phyloP scores from a whole-genome alignment of 2,329 filamentous ascomycete species.

The Tolypocladium cylindrosporum region DNA sequence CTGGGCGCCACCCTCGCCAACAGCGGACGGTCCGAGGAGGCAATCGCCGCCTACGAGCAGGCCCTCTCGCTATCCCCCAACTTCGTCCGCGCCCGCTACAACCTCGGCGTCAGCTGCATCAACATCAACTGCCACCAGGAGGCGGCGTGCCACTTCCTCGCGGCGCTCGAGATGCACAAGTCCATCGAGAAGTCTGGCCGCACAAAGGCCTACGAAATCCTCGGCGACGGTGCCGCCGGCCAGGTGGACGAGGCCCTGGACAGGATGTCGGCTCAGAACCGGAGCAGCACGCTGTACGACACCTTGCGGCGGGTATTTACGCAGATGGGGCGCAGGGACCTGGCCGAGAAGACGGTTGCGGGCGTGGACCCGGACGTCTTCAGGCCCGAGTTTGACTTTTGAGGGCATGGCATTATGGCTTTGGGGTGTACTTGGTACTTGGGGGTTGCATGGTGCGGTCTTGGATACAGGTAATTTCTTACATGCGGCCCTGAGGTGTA shows the following conservation, averaged over 20 bases:
- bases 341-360: slow-evolving; percentile 77
- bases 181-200: slow-evolving; percentile 79
- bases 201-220: slow-evolving; percentile 72
- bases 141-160: slow-evolving; percentile 84
- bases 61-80: slow-evolving; percentile 85
- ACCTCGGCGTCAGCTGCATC: slow-evolving; percentile 91
- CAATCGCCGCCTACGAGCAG: slow-evolving; percentile 92
- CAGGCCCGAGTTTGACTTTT: slow-evolving; percentile 83
- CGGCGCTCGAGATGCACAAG: slow-evolving; percentile 91
- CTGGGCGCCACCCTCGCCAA: slow-evolving; percentile 94
- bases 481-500: not conserved
- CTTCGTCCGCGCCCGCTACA: slow-evolving; percentile 94
- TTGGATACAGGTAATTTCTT: not conserved
- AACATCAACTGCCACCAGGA: slow-evolving; percentile 94
- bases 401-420: slow-evolving; percentile 5
- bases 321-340: slow-evolving; percentile 83
- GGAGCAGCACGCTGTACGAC: slow-evolving; percentile 94
- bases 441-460: not conserved
- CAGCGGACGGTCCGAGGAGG: slow-evolving; percentile 85
- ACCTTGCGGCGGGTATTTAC: slow-evolving; percentile 90
- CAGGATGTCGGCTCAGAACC: slow-evolving; percentile 85
- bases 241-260: slow-evolving; percentile 64
- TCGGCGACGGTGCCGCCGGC: slow-evolving; percentile 41
- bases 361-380: slow-evolving; percentile 89
- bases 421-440: not conserved